Evolutionary conservation across 2,329 filamentous ascomycete species (phyloP).

Genomic region (Seiridium unicorne): DNA sequence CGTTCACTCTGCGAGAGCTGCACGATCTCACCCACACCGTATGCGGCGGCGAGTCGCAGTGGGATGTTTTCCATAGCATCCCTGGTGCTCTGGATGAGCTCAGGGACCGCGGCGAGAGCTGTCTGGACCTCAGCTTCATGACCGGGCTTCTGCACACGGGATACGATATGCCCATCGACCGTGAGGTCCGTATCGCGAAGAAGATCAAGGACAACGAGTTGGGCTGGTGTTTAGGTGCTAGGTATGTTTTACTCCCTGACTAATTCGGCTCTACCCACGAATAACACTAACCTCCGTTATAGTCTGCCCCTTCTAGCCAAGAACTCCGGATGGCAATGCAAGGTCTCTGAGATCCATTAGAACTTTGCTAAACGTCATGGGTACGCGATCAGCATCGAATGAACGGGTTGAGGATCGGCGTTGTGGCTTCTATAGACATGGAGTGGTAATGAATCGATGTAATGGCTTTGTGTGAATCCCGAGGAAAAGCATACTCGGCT

Average conservation of each 20-base stretch:
- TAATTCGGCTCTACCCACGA: not conserved
- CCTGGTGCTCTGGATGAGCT: conserved; percentile 80
- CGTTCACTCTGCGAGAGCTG: conserved; percentile 88
- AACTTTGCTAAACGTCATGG: not conserved
- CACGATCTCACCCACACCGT: conserved; percentile 82
- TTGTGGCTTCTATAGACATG: conserved; percentile 11
- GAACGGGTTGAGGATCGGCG: not conserved
- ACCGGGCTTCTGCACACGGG: conserved; percentile 87
- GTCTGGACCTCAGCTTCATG: conserved; percentile 97
- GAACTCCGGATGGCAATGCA: conserved; percentile 87
- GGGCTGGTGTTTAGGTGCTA: conserved; percentile 96
- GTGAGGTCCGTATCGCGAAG: conserved; percentile 97
- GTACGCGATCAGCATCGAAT: not conserved
- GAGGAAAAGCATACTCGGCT: not conserved
- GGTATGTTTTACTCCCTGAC: conserved; percentile 52
- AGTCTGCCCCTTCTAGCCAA: conserved; percentile 82
- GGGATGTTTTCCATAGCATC: conserved; percentile 78
- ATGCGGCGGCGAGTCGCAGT: conserved; percentile 73
- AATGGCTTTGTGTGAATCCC: not conserved
- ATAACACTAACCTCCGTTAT: conserved; percentile 27
- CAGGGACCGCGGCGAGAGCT: conserved; percentile 80
- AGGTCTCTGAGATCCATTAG: conserved; percentile 72
- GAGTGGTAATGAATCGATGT: conserved; percentile 11
- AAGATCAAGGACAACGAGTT: conserved; percentile 97
- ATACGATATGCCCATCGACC: conserved; percentile 95